These are phyloP conservation scores for Epichloe typhina DNA, from an alignment of 2,329 filamentous ascomycete species.

Conservation along the genomic window DNA sequence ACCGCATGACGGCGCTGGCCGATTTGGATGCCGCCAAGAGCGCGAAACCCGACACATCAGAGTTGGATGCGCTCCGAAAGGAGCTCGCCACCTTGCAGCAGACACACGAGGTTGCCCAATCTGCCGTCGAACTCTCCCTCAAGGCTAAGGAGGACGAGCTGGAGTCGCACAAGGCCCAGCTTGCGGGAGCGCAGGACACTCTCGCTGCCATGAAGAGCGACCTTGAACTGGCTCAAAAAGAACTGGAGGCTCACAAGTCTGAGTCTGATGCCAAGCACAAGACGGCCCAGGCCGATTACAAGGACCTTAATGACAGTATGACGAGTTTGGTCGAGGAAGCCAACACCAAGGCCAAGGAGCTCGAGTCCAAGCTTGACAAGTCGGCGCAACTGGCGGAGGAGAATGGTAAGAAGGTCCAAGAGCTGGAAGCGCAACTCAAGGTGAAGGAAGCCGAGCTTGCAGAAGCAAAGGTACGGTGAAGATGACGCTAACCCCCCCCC, in stretches of 20 bases:
- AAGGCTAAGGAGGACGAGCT: slow-evolving; percentile 24
- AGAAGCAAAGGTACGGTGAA: slow-evolving; percentile 38
- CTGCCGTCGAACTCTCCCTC: slow-evolving; percentile 18
- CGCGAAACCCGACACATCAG: slow-evolving; percentile 42
- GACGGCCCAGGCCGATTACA: slow-evolving; percentile 46
- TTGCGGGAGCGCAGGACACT: slow-evolving; percentile 24
- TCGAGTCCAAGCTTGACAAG: slow-evolving; percentile 35
- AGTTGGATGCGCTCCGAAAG: slow-evolving; percentile 35
- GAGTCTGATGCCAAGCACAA: slow-evolving; percentile 38
- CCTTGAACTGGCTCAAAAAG: slow-evolving; percentile 35
- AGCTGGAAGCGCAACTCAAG: slow-evolving; percentile 42
- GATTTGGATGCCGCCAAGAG: slow-evolving; percentile 46
- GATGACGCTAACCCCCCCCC: too few relatives aligned
- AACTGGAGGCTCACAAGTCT: slow-evolving; percentile 38
- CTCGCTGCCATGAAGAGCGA: slow-evolving; percentile 23
- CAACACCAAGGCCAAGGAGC: slow-evolving; percentile 37
- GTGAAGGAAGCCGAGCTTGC: slow-evolving; percentile 52
- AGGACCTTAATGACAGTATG: slow-evolving; percentile 50
- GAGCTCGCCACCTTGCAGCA: slow-evolving; percentile 37
- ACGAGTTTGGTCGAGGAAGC: slow-evolving; percentile 47
- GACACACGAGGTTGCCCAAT: slow-evolving; percentile 30
- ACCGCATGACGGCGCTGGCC: slow-evolving; percentile 44
- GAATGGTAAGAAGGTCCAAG: slow-evolving; percentile 32
- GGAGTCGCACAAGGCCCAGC: slow-evolving; percentile 20
- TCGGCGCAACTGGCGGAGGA: slow-evolving; percentile 33